Base-by-base conservation (phyloP, 768 basidiomycete species). In the Cantharellus cinnabarinus region DNA sequence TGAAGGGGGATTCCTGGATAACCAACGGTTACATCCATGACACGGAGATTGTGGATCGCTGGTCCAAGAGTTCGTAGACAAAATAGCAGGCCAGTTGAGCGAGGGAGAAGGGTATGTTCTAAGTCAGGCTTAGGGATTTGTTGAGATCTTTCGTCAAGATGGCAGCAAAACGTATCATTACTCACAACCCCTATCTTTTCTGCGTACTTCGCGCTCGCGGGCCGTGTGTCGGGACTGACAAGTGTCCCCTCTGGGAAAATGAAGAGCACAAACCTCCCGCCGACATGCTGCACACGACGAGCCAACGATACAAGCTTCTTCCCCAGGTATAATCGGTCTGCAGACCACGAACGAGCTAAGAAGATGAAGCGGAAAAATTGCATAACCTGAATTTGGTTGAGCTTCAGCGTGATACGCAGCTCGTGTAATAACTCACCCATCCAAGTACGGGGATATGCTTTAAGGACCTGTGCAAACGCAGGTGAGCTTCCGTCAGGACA, bases 211-310 rank as follows among this genome's bases (percentile, higher is more conserved):
- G 79, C 80, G 69, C 86, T 91, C 63, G 84, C 75, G 0, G 89
- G 89, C 53, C 89, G 71, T 3, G 93, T 98, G 62, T 90, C 74
- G 62, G 79, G 76, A 69, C 88, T 90, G 10, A 93, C 84, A 37
- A 98, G 81, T 3, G 94, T 97, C 39, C 95, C 95, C 69, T 99
- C 95, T 0, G 95, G 95, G 68, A 93, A 98, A 52, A 97, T 75
- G 59, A 97, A 74, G 64, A 94, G 79, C 62, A 83, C 81, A 50
- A 95, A 73, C 0, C 89, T 84, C 35, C 65, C 56, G 15, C 60
- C 34, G 5, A 63, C 62, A 39, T 7, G 60, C 59, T 57, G 50
- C 34, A 42, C 60, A 44, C 50, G 51, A 38, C 20, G 63, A 61
- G 7, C 55, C 34, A 50, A 58, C 38, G 5, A 64, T 57, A 41